These are phyloP conservation scores for Salvia miltiorrhiza DNA, from an alignment of 257 asterid genomes.

Conservation along the genomic window DNA sequence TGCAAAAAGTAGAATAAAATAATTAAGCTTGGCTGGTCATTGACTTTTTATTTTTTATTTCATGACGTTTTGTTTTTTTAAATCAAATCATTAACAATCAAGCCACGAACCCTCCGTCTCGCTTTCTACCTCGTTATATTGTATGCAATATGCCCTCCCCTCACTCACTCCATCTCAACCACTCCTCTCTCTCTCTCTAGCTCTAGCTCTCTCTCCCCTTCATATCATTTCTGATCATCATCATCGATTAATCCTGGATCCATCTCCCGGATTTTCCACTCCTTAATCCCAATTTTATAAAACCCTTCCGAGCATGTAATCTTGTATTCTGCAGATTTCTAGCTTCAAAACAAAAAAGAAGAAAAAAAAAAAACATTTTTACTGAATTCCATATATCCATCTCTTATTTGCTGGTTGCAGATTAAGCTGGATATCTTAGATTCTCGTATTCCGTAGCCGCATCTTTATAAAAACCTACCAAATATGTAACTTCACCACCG, in stretches of 20 bases:
- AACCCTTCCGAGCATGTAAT: constrained; percentile 29
- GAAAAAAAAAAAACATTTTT: background rate
- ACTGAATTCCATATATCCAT: background rate
- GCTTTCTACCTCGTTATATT: constrained; percentile 15
- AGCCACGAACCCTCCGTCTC: background rate
- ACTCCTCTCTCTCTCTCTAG: constrained; percentile 11
- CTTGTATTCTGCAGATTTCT: background rate
- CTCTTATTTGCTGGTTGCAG: background rate
- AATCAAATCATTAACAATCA: background rate
- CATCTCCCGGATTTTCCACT: background rate
- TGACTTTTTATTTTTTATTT: constrained; percentile 17
- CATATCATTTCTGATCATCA: background rate
- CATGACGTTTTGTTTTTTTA: background rate
- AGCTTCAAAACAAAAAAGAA: background rate
- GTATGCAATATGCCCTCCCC: background rate
- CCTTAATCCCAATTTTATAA: constrained; percentile 27
- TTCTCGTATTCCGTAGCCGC: constrained; percentile 44
- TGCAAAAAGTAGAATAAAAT: constrained; percentile 8
- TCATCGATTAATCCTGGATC: constrained; percentile 23
- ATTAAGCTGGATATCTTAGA: constrained; percentile 43
- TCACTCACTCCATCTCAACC: background rate
- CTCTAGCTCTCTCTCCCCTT: background rate
- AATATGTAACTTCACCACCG: constrained; percentile 44
- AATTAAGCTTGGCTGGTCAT: constrained; percentile 16
- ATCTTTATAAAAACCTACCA: constrained; percentile 48